phyloP scores from a whole-genome alignment of 2,329 filamentous ascomycete genomes.

The Claviceps sp. region DNA sequence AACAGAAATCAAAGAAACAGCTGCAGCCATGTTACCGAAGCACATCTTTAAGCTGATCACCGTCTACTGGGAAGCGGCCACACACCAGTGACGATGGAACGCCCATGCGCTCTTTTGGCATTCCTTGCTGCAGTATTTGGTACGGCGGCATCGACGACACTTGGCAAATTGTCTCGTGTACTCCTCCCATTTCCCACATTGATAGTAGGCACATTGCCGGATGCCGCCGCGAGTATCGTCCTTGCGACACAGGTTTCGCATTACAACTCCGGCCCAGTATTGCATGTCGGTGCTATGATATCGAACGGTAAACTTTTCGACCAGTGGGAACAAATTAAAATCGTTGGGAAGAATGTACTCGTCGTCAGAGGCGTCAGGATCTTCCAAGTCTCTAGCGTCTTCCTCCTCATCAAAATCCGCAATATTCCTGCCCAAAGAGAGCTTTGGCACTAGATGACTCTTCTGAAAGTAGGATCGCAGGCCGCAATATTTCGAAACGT shows the following conservation, averaged over 20 bases:
- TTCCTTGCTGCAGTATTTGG: constrained; percentile 99
- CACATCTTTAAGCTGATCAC: constrained; percentile 1
- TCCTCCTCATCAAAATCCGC: constrained; percentile 63
- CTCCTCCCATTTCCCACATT: constrained; percentile 97
- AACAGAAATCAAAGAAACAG: constrained; percentile 15
- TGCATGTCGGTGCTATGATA: constrained; percentile 97
- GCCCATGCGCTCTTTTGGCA: constrained; percentile 99
- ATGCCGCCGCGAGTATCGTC: constrained; percentile 92
- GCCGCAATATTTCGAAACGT: constrained; percentile 98
- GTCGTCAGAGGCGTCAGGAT: constrained; percentile 52
- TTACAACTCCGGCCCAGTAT: constrained; percentile 98
- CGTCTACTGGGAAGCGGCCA: constrained; percentile 48
- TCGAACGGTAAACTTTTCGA: constrained; percentile 95
- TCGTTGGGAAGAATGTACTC: constrained; percentile 89
- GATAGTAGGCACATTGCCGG: constrained; percentile 92
- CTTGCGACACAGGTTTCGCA: constrained; percentile 96
- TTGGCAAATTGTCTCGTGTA: constrained; percentile 95
- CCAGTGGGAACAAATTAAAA: constrained; percentile 95
- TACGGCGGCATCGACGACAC: constrained; percentile 86
- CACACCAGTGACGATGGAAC: constrained; percentile 96
- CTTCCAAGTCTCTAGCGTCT: constrained; percentile 25
- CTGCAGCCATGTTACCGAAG: constrained; percentile 7
- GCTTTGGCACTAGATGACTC: constrained; percentile 81
- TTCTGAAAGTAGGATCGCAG: constrained; percentile 89
- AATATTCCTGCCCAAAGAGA: constrained; percentile 81